Conservation (phyloP, 108 stramenopile genomes). For the Fragilaria radians region DNA sequence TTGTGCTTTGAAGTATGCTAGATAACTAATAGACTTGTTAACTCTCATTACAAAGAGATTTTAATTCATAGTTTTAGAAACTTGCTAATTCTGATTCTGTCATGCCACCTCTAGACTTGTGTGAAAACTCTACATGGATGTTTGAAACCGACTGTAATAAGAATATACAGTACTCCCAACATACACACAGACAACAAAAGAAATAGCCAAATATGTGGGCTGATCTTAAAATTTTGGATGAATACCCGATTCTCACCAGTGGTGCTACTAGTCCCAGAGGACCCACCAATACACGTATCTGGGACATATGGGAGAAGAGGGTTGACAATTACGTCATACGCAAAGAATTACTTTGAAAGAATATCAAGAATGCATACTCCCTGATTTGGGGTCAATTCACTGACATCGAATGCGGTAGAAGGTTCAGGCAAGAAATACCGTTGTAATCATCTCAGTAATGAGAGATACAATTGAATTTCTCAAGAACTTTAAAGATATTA, state of each 20-base stretch:
- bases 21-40: no score
- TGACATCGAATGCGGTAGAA: conserved; percentile 3
- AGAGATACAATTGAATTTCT: conserved; percentile 12
- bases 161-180: no score
- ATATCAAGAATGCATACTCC: background rate
- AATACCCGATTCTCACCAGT: background rate
- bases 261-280: background rate
- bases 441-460: background rate
- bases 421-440: background rate
- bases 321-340: background rate
- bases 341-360: background rate
- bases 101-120: no score
- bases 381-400: conserved; percentile 21
- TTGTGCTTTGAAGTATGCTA: no score
- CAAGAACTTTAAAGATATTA: conserved; percentile 8
- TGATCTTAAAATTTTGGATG: background rate
- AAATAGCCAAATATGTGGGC: background rate
- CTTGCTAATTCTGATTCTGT: no score
- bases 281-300: background rate
- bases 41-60: no score
- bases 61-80: no score
- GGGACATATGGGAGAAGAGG: background rate
- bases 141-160: no score
- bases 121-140: no score
- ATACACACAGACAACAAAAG: background rate